Percentiles rank a stretch among this genome's conserved stretches.
phyloP scores from a whole-genome alignment of 805 yeast species.

The Isabelozyma heimii region DNA sequence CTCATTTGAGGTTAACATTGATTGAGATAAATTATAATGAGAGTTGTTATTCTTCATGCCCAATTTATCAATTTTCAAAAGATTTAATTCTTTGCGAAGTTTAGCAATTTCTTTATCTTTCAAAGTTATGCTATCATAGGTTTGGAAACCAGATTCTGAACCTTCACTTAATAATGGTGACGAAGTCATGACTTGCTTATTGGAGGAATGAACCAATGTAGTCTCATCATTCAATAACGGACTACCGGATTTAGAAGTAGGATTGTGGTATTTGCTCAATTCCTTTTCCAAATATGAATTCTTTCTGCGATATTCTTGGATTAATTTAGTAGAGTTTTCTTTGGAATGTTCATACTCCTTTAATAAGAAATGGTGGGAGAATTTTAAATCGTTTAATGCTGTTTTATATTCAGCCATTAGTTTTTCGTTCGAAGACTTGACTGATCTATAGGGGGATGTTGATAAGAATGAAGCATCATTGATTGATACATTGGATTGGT shows the following conservation, averaged over 20 bases:
- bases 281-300: conserved; percentile 51
- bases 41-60: conserved; percentile 21
- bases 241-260: background rate
- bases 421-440: conserved; percentile 14
- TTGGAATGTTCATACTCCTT: conserved; percentile 69
- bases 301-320: conserved; percentile 53
- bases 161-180: conserved; percentile 1
- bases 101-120: conserved; percentile 42
- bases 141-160: conserved; percentile 3
- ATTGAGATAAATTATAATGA: conserved; percentile 1
- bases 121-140: conserved; percentile 7
- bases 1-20: background rate
- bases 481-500: conserved; percentile 7
- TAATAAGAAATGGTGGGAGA: conserved; percentile 67
- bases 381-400: conserved; percentile 65
- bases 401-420: conserved; percentile 42
- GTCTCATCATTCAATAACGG: background rate
- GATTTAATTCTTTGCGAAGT: conserved; percentile 44
- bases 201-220: background rate
- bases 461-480: conserved; percentile 27
- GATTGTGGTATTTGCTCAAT: conserved; percentile 14
- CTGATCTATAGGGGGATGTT: conserved; percentile 17
- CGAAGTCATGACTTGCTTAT: background rate
- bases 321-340: conserved; percentile 48
- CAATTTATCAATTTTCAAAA: conserved; percentile 43